Evolutionary conservation across 352 stramenopile genomes (phyloP), one percentile per base, ranked within the genome.

Genomic region (Albugo laibachii): DNA sequence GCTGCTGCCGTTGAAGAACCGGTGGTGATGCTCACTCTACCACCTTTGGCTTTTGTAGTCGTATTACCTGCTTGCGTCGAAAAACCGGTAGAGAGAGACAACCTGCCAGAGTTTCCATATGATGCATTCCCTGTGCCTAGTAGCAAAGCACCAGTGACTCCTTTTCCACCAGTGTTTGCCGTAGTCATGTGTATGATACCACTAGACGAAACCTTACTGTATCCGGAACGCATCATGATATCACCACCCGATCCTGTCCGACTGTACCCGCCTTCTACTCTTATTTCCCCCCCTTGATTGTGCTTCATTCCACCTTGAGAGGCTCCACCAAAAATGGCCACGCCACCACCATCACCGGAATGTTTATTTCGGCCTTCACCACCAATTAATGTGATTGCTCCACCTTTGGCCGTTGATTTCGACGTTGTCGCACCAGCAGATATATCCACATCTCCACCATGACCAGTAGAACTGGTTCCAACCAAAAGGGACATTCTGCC

Each of bases 331-430:
- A 66, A 69, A 21, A 96, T 39, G 10, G 79, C 69, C 13, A 96
- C 62, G n/a, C 70, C 57, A 34, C 86, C 89, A n/a, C 87, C 85
- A 50, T 80, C 67, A 16, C 86, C 85, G 41, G 84, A 83, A 53
- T 89, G 70, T 1, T 60, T 74, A 27, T 64, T 80, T 1, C 60
- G 57, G 19, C 75, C 75, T 67, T 83, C 75, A 13, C 65, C 66
- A 19, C 65, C 66, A 48, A 72, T 70, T 36, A 88, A 38, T 4
- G 57, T 61, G 13, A 83, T 62, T 19, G 58, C 54, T 20, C 75
- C 75, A 34, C 67, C 76, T 31, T 8, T 31, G 24, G 24, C 8
- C 24, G 24, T 10, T 55, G 43, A 65, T 5, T 49, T 53, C 19
- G 59, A 52, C 36, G 51, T 48, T 36, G 69, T 67, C 48, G 78